Conservation (phyloP, 2,329 filamentous ascomycete genomes). For the Tolypocladium album region DNA sequence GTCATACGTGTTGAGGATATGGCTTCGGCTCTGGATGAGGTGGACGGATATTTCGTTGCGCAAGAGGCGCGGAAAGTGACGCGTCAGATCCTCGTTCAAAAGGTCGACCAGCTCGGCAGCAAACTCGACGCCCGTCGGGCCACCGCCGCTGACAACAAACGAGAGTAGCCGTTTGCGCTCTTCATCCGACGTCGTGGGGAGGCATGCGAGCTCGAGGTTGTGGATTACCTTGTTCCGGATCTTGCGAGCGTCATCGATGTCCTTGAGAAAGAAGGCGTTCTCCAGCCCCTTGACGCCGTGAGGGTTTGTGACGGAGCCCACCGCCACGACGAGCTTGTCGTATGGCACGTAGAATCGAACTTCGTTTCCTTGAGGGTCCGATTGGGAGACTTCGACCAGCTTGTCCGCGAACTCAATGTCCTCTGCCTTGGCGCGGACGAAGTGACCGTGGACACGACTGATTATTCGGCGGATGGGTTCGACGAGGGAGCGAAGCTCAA, state of each 20-base stretch:
- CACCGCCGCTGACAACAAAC: slow-evolving; percentile 92
- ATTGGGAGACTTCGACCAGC: slow-evolving; percentile 74
- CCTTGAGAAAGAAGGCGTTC: slow-evolving; percentile 89
- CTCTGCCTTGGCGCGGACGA: slow-evolving; percentile 76
- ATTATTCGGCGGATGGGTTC: slow-evolving; percentile 88
- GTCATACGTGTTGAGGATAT: slow-evolving; percentile 97
- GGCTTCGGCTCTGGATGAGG: slow-evolving; percentile 84
- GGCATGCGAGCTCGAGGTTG: slow-evolving; percentile 81
- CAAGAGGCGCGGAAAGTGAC: slow-evolving; percentile 78
- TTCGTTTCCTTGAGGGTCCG: slow-evolving; percentile 59
- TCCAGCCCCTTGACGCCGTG: slow-evolving; percentile 94
- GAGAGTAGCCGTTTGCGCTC: slow-evolving; percentile 82
- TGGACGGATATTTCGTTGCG: slow-evolving; percentile 97
- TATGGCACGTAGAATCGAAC: slow-evolving; percentile 88
- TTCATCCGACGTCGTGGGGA: slow-evolving; percentile 85
- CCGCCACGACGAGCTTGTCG: slow-evolving; percentile 88
- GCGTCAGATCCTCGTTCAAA: slow-evolving; percentile 83
- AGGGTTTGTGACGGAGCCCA: slow-evolving; percentile 86
- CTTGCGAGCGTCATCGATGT: slow-evolving; percentile 80
- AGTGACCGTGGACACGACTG: slow-evolving; percentile 69
- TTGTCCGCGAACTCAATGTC: slow-evolving; percentile 89
- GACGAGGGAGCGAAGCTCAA: slow-evolving; percentile 82
- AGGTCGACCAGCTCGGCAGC: slow-evolving; percentile 94
- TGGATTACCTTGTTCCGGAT: slow-evolving; percentile 83
- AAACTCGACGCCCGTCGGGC: slow-evolving; percentile 94